A percentile compares a stretch with the other conserved stretches of the same genome.
Evolutionary conservation across 441 rosid species (phyloP).

Genomic region (Erodium moschatum): DNA sequence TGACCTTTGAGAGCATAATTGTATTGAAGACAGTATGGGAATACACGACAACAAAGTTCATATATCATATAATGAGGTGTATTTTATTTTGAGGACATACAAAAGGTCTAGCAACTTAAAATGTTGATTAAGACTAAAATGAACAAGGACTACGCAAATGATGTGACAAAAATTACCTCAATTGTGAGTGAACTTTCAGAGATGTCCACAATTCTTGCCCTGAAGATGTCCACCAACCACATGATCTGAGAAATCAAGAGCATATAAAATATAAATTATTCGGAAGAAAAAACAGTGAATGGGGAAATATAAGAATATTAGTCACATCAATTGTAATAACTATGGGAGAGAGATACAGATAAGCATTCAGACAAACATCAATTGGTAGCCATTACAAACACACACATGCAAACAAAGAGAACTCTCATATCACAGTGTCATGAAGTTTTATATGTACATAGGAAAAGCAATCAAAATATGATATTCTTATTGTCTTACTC

Average conservation of each 20-base stretch:
- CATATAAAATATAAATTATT: neutral
- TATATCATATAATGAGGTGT: neutral
- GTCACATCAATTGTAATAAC: neutral
- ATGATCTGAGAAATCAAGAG: conserved; percentile 35
- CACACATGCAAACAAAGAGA: neutral
- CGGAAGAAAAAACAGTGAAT: neutral
- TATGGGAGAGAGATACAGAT: neutral
- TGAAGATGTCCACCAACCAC: conserved; percentile 61
- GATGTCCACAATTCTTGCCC: conserved; percentile 51
- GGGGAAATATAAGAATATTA: conserved; percentile 10
- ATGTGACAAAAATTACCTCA: conserved; percentile 32
- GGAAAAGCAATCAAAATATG: neutral
- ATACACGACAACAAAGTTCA: neutral
- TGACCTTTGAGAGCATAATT: neutral
- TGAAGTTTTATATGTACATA: neutral
- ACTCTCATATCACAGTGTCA: neutral
- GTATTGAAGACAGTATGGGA: neutral
- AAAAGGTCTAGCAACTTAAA: neutral
- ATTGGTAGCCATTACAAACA: neutral
- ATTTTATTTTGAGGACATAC: neutral
- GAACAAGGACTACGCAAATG: neutral
- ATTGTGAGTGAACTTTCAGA: conserved; percentile 48
- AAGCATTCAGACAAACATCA: neutral
- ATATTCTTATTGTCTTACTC: neutral
- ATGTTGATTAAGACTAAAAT: neutral